Evolutionary conservation across 805 yeast genomes (phyloP).

Genomic region (Schizosaccharomyces japonicus): DNA sequence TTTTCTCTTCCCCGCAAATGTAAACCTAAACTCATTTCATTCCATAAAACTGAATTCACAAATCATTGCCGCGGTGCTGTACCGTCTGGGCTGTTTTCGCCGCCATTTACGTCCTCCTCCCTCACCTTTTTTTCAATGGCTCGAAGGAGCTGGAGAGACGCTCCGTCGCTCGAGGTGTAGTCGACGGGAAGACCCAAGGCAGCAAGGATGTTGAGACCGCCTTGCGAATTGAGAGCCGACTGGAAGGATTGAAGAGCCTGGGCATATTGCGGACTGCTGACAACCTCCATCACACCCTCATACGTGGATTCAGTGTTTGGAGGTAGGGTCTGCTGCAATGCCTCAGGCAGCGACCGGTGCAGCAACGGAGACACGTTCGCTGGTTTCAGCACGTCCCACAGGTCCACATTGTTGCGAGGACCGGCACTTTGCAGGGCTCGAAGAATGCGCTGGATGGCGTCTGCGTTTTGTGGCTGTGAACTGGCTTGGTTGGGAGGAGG

Average conservation of each 20-base stretch:
- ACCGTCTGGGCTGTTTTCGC: not conserved
- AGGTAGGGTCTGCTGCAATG: not conserved
- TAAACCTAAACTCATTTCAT: too few species aligned
- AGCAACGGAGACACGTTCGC: not conserved
- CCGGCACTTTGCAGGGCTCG: too few species aligned
- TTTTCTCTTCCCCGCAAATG: too few species aligned
- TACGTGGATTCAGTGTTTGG: not conserved
- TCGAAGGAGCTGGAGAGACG: not conserved
- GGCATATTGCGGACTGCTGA: slow-evolving; percentile 1
- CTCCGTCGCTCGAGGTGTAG: not conserved
- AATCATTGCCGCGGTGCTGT: too few species aligned
- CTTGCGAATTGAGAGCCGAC: not conserved
- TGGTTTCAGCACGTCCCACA: not conserved
- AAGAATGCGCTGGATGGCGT: too few species aligned
- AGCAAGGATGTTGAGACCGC: not conserved
- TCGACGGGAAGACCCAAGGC: not conserved
- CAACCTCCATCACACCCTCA: not conserved
- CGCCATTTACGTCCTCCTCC: not conserved
- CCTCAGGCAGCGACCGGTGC: too few species aligned
- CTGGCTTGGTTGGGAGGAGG: too few species aligned
- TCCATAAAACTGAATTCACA: too few species aligned
- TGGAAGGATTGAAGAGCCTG: not conserved
- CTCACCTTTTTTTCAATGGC: not conserved
- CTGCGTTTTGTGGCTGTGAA: too few species aligned
- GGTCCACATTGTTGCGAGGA: not conserved